Conservation (phyloP, 148 eudicot species). For the Pouteria glomerata region DNA sequence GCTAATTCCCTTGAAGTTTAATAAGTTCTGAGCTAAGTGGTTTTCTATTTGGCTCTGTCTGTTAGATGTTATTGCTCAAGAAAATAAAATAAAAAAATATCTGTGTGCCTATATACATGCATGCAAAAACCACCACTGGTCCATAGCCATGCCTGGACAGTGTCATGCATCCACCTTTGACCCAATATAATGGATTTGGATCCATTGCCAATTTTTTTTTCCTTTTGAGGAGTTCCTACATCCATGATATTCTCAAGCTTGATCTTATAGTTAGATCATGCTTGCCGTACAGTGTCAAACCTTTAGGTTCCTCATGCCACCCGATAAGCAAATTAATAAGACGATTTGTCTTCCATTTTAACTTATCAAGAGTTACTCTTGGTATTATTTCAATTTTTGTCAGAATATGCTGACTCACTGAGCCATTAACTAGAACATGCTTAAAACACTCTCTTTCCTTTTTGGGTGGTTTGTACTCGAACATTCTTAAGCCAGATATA, state of each 20-base stretch:
- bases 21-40: background rate
- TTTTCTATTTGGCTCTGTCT: background rate
- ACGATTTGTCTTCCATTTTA: no score
- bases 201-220: background rate
- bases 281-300: background rate
- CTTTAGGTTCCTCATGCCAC: no score
- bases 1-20: background rate
- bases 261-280: background rate
- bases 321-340: no score
- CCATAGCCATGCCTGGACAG: background rate
- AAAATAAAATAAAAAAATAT: background rate
- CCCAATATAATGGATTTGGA: background rate
- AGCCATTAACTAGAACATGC: no score
- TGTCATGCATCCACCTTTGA: background rate
- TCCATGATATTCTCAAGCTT: background rate
- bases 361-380: background rate
- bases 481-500: background rate
- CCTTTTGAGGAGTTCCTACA: background rate
- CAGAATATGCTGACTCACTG: no score
- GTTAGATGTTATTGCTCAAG: background rate
- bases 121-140: background rate
- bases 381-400: no score
- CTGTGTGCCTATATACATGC: background rate
- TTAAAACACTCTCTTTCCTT: no score
- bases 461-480: no score